Percentiles rank a stretch among this genome's conserved stretches.
Evolutionary conservation across 2,329 filamentous ascomycete genomes (phyloP).

Genomic region (Talaromyces piceae): DNA sequence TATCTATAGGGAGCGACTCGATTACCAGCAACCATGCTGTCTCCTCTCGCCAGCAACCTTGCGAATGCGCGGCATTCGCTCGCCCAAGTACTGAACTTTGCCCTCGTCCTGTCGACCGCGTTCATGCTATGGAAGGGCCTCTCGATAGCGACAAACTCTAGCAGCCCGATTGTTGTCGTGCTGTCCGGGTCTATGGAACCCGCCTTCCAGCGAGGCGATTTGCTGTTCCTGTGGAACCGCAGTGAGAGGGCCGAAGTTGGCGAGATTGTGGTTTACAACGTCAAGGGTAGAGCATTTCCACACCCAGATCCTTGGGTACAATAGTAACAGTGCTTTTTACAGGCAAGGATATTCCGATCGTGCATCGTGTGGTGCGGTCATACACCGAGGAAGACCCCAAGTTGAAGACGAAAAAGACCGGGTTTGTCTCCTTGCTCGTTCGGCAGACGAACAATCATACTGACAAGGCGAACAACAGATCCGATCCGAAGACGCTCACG

Average conservation of each 20-base stretch:
- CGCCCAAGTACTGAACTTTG: conserved; percentile 81
- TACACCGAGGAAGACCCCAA: conserved; percentile 43
- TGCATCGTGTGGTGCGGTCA: conserved; percentile 78
- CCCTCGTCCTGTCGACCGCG: conserved; percentile 78
- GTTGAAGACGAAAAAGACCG: conserved; percentile 29
- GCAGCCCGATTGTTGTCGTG: conserved; percentile 61
- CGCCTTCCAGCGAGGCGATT: conserved; percentile 57
- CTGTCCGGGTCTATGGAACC: conserved; percentile 63
- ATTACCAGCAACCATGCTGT: conserved; percentile 51
- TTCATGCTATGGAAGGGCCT: conserved; percentile 97
- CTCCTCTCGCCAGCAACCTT: conserved; percentile 50
- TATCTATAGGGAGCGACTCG: neutral
- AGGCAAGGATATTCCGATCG: conserved; percentile 88
- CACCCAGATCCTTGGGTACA: neutral
- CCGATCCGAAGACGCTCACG: conserved; percentile 6
- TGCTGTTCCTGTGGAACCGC: conserved; percentile 59
- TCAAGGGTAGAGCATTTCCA: conserved; percentile 49
- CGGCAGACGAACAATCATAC: neutral
- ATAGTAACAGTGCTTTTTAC: neutral
- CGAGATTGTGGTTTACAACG: conserved; percentile 74
- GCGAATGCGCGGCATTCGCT: conserved; percentile 71
- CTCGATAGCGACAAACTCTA: conserved; percentile 66
- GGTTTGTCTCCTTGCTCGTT: conserved; percentile 15
- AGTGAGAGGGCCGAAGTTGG: conserved; percentile 57
- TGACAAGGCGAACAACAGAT: conserved; percentile 8